A percentile compares a stretch with the other conserved stretches of the same genome.
These are phyloP conservation scores for Aaosphaeria arxii DNA, from an alignment of 2,329 filamentous ascomycete species.

Conservation along the genomic window DNA sequence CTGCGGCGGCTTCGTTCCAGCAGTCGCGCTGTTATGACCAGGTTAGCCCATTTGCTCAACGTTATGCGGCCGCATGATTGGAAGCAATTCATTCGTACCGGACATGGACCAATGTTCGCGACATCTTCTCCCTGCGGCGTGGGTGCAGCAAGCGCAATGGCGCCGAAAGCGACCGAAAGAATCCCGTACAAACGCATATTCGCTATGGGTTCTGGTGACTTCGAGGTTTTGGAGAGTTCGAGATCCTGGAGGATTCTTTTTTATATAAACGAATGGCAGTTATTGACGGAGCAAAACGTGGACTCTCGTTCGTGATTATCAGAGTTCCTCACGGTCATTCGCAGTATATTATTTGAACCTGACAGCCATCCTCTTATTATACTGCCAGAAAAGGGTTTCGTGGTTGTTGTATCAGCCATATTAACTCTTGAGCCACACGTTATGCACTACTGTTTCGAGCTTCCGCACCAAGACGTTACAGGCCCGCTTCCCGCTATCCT, in stretches of 20 bases:
- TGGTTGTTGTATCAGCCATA: constrained; percentile 4
- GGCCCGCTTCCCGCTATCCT: too few relatives aligned
- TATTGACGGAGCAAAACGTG: constrained; percentile 1
- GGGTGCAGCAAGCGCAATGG: constrained; percentile 3
- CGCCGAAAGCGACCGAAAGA: background rate
- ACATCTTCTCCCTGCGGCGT: constrained; percentile 9
- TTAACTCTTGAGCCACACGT: constrained; percentile 7
- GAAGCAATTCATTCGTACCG: constrained; percentile 15
- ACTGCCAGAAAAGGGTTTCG: background rate
- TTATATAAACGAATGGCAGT: constrained; percentile 2
- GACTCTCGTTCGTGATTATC: too few relatives aligned
- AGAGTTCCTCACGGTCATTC: too few relatives aligned
- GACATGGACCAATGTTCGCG: constrained; percentile 19
- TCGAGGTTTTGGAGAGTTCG: too few relatives aligned
- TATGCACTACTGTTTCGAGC: constrained; percentile 17
- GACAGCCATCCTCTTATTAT: background rate
- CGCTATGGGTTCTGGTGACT: too few relatives aligned
- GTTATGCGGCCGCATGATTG: background rate
- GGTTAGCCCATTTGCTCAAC: background rate
- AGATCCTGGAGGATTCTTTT: too few relatives aligned
- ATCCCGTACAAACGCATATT: constrained; percentile 6
- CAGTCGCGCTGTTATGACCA: constrained; percentile 20
- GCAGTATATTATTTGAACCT: background rate
- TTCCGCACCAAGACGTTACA: background rate
- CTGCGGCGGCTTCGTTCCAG: constrained; percentile 29